phyloP scores from a whole-genome alignment of 2,329 filamentous ascomycete species.

The Aureobasidium mangrovei region DNA sequence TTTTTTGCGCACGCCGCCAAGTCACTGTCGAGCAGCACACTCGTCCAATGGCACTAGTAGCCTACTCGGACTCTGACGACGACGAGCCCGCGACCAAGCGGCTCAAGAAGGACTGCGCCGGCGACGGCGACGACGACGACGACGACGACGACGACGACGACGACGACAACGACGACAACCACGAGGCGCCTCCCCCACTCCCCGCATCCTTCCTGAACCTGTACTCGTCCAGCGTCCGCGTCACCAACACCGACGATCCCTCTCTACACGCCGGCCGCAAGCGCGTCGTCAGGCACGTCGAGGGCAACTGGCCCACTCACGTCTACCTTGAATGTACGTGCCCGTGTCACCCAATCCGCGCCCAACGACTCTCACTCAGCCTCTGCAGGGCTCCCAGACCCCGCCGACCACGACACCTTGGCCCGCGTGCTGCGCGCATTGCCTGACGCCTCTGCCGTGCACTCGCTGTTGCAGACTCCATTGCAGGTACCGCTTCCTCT shows the following conservation, averaged over 20 bases:
- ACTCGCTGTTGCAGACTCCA: conserved; percentile 66
- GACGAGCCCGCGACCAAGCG: conserved; percentile 4
- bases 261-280: conserved; percentile 76
- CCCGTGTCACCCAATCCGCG: background rate
- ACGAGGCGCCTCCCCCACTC: conserved; percentile 44
- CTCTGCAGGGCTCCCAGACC: conserved; percentile 7
- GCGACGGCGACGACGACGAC: conserved; percentile 2
- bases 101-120: background rate
- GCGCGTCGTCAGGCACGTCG: conserved; percentile 71
- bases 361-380: background rate
- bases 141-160: conserved; percentile 8
- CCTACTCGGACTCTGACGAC: conserved; percentile 51
- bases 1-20: too few relatives aligned
- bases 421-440: background rate
- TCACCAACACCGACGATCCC: conserved; percentile 73
- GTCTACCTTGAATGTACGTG: conserved; percentile 86
- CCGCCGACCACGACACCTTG: conserved; percentile 1
- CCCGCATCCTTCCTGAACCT: conserved; percentile 78
- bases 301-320: conserved; percentile 88
- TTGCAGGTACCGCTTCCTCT: conserved; percentile 70
- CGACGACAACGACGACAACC: conserved; percentile 6
- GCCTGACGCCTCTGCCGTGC: conserved; percentile 33
- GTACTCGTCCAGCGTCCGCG: conserved; percentile 72
- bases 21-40: too few relatives aligned
- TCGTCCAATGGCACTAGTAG: conserved; percentile 51